Conservation (phyloP, 306 rosid genomes). For the Styphnolobium japonicum region DNA sequence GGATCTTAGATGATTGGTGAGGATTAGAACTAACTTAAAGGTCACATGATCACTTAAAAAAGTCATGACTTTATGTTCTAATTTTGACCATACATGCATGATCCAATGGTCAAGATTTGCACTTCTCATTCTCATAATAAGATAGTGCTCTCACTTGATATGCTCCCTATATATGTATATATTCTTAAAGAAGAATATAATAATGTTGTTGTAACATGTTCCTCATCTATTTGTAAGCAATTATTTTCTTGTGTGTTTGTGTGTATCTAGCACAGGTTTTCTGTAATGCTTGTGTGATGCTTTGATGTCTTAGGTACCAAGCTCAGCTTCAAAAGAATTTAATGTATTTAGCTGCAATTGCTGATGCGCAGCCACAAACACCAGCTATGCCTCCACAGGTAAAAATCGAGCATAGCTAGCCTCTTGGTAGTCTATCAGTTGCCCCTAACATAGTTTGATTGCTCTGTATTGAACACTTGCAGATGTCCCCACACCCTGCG, state of each 20-base stretch:
- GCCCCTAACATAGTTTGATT: slow-evolving; percentile 14
- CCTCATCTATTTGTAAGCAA: background rate
- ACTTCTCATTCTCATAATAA: too few species aligned
- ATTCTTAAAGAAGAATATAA: too few species aligned
- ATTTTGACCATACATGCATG: too few species aligned
- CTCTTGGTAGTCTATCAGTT: background rate
- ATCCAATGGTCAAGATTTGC: too few species aligned
- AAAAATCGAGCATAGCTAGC: slow-evolving; percentile 7
- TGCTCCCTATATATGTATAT: too few species aligned
- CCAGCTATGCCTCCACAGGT: slow-evolving; percentile 90
- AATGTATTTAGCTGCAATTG: slow-evolving; percentile 99
- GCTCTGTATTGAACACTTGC: slow-evolving; percentile 31
- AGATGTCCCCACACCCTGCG: slow-evolving; percentile 87
- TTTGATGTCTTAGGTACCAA: slow-evolving; percentile 67
- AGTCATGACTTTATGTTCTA: too few species aligned
- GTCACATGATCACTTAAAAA: too few species aligned
- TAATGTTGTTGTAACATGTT: background rate
- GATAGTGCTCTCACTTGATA: too few species aligned
- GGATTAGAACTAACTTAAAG: too few species aligned
- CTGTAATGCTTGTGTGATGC: background rate
- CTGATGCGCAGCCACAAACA: slow-evolving; percentile 94
- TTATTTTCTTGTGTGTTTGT: background rate
- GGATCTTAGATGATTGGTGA: too few species aligned
- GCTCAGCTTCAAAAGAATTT: slow-evolving; percentile 98
- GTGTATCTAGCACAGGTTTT: background rate